These are phyloP conservation scores for Pleurotus giganteus DNA, from an alignment of 768 basidiomycete genomes.

Conservation along the genomic window DNA sequence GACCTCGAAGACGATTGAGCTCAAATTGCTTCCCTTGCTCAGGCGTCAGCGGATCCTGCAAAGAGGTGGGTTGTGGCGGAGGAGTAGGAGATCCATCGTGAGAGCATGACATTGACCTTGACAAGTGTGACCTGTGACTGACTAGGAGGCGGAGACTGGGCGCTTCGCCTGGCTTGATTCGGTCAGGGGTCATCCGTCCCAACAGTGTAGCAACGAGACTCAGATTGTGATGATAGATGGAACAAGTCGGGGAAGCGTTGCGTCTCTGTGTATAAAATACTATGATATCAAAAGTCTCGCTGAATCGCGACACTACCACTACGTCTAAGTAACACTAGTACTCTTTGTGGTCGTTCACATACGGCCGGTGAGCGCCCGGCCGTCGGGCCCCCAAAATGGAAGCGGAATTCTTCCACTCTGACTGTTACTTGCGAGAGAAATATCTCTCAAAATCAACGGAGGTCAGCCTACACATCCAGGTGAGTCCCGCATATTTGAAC, in stretches of 20 bases:
- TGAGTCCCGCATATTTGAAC: constrained; percentile 12
- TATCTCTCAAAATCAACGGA: neutral
- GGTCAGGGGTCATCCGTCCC: no score
- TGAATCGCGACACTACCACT: no score
- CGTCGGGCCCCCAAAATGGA: neutral
- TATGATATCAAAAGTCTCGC: no score
- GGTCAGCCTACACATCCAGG: neutral
- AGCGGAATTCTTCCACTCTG: neutral
- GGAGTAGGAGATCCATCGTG: constrained; percentile 36
- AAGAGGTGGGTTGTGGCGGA: constrained; percentile 18
- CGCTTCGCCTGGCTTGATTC: no score
- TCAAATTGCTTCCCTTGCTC: constrained; percentile 74
- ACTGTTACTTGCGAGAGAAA: neutral
- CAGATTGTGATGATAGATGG: no score
- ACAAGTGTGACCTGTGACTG: no score
- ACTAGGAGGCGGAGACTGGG: no score
- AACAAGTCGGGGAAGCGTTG: no score
- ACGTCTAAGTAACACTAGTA: no score
- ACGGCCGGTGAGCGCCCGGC: neutral
- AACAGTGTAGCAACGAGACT: no score
- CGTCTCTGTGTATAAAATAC: no score
- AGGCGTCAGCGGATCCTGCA: constrained; percentile 44
- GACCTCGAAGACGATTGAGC: constrained; percentile 77
- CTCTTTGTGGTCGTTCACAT: no score
- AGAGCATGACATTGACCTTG: constrained; percentile 25